phyloP scores from a whole-genome alignment of 768 basidiomycete species.

The Nidula microcarpa region DNA sequence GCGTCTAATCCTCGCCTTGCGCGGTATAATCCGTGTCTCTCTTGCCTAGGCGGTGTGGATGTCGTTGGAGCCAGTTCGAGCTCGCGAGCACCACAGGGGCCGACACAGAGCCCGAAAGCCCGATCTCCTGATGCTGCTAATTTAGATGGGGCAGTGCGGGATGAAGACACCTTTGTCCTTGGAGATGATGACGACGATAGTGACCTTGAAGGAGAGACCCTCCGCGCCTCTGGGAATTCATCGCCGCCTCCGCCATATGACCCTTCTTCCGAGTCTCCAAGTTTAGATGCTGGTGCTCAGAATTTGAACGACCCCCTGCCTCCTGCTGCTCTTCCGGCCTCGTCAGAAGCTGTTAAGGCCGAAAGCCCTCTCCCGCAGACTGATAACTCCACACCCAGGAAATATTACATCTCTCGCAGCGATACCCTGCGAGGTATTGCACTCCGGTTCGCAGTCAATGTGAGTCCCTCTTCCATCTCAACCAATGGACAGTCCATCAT shows the following conservation, averaged over 20 bases:
- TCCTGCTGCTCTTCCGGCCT: not conserved
- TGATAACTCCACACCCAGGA: conserved; percentile 15
- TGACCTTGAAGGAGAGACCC: conserved; percentile 22
- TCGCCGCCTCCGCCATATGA: not conserved
- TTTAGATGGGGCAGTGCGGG: conserved; percentile 51
- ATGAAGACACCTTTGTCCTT: conserved; percentile 62
- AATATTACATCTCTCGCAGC: conserved; percentile 50
- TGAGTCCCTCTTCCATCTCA: conserved; percentile 27
- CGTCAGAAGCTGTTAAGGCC: not conserved
- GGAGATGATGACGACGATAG: conserved; percentile 58
- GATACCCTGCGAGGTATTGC: conserved; percentile 69
- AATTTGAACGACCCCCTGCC: conserved; percentile 7
- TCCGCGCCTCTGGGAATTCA: conserved; percentile 3
- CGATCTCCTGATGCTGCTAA: conserved; percentile 20
- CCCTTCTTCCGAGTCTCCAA: not conserved
- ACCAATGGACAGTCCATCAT: not conserved
- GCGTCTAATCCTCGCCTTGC: conserved; percentile 57
- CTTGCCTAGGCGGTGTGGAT: conserved; percentile 58
- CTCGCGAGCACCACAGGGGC: not conserved
- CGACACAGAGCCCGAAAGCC: conserved; percentile 1
- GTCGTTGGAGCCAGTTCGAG: conserved; percentile 21
- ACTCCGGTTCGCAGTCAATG: conserved; percentile 58
- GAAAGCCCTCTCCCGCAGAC: conserved; percentile 1
- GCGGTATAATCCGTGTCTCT: conserved; percentile 70
- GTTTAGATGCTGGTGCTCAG: not conserved